Conservation (phyloP, 768 basidiomycete species). For the Lyophyllum shimeji region DNA sequence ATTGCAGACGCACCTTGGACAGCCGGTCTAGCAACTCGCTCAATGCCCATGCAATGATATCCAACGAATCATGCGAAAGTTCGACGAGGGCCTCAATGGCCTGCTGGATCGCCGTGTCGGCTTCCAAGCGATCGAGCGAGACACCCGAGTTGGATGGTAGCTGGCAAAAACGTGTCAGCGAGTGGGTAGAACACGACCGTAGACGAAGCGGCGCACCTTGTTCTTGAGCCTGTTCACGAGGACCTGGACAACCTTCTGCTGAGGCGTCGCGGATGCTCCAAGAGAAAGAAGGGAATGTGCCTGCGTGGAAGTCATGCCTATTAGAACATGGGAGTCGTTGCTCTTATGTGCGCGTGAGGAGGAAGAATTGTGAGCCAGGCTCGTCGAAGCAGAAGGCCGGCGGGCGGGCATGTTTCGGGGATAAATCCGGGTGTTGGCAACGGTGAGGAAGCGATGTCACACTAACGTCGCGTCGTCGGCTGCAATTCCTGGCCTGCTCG, state of each 20-base stretch:
- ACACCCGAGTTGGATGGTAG: slow-evolving; percentile 84
- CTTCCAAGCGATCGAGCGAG: slow-evolving; percentile 69
- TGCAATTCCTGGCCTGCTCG: slow-evolving; percentile 11
- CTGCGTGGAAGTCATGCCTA: slow-evolving; percentile 18
- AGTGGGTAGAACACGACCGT: slow-evolving; percentile 5
- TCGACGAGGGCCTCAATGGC: slow-evolving; percentile 80
- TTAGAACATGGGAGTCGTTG: slow-evolving; percentile 54
- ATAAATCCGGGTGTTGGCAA: slow-evolving; percentile 10
- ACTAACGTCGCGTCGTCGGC: slow-evolving; percentile 3
- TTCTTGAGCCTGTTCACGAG: slow-evolving; percentile 79
- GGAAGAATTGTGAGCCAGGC: slow-evolving; percentile 20
- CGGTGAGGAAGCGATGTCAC: slow-evolving; percentile 1
- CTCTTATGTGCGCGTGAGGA: slow-evolving; percentile 57
- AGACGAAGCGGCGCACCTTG: slow-evolving; percentile 51
- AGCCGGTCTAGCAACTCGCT: slow-evolving; percentile 77
- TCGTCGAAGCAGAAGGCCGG: slow-evolving; percentile 60
- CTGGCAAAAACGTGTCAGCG: slow-evolving; percentile 37
- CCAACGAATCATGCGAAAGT: slow-evolving; percentile 71
- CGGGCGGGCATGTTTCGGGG: slow-evolving; percentile 45
- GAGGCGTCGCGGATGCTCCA: slow-evolving; percentile 50
- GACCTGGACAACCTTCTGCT: slow-evolving; percentile 80
- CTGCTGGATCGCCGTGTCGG: slow-evolving; percentile 71
- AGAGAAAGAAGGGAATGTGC: slow-evolving; percentile 35
- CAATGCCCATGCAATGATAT: slow-evolving; percentile 78
- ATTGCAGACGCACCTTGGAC: slow-evolving; percentile 53